Base-by-base conservation (phyloP, 1,284 basidiomycete species). In the Ustilago bromivora region DNA sequence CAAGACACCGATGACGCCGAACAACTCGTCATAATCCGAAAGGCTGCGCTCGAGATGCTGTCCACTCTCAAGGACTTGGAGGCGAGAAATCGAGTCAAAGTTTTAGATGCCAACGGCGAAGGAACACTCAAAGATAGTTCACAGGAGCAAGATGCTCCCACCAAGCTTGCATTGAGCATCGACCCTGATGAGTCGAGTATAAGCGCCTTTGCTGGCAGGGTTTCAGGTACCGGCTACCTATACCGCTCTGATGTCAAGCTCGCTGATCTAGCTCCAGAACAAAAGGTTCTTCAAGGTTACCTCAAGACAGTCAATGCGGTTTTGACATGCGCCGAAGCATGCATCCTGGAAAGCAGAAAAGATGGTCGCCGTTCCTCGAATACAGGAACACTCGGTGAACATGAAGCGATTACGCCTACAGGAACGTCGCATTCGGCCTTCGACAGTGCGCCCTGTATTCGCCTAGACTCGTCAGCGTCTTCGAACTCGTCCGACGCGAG, bases 21-120 rank as follows among this genome's bases (percentile, higher is more conserved):
- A 78, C 91, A 92, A 1, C 87, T 93, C 6, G 68, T 89, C 6
- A 87, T 90, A 51, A 91, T 94, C 56, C 89, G 93, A 35, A 90
- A 89, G 47, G 89, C 91, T 0, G 92, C 94, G 2, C 87, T 95
- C 47, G 92, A 94, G 67, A 91, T 94, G 2, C 90, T 95, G 31
- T 88, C 90, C 4, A 89, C 90, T 28, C 89, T 95, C 40, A 90
- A 92, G 17, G 90, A 90, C 52, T 87, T 87, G 51, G 86, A 87
- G 56, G 80, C 84, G 47, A 71, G 66, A 3, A 74, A 74, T 40
- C 76, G 86, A 2, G 64, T 85, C 3, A 61, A 64, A 15, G 28
- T 32, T 3, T 28, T 73, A 7, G 53, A 19, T 13, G 32, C 62
- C 74, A 49, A 43, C 31, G 53, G 13, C 8, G 61, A 41, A 7